Percentiles rank a stretch among this genome's conserved stretches.
phyloP scores from a whole-genome alignment of 139 green algal species.

The Deuterostichococcus epilithicus region DNA sequence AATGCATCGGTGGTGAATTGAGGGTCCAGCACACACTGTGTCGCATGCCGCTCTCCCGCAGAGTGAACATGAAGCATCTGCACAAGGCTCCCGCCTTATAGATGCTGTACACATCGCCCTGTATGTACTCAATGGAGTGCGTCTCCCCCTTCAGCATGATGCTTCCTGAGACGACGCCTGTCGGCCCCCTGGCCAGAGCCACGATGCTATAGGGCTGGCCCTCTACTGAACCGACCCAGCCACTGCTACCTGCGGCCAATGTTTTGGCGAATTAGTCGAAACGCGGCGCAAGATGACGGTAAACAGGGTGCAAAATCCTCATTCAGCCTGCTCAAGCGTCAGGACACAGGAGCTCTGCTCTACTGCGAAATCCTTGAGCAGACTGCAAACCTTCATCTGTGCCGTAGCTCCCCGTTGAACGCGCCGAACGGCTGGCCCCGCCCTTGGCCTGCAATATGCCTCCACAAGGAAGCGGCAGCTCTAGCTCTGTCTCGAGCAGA shows the following conservation, averaged over 20 bases:
- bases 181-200: background rate
- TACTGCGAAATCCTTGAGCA: no score
- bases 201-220: background rate
- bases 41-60: no score
- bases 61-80: no score
- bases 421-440: background rate
- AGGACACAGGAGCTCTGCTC: no score
- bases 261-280: no score
- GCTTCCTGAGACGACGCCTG: background rate
- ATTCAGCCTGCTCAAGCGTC: no score
- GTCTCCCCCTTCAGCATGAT: background rate
- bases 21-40: no score
- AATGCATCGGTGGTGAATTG: no score
- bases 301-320: no score
- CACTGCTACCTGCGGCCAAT: background rate
- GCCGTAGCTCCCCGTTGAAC: background rate
- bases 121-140: background rate
- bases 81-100: background rate
- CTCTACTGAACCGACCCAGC: background rate
- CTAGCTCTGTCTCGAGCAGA: background rate
- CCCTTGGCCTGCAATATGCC: background rate
- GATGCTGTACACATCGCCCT: background rate
- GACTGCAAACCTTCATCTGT: background rate
- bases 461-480: background rate
- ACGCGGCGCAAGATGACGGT: no score